phyloP scores from a whole-genome alignment of 192 early-diverging fungal genomes.

The Lobulomyces angularis region DNA sequence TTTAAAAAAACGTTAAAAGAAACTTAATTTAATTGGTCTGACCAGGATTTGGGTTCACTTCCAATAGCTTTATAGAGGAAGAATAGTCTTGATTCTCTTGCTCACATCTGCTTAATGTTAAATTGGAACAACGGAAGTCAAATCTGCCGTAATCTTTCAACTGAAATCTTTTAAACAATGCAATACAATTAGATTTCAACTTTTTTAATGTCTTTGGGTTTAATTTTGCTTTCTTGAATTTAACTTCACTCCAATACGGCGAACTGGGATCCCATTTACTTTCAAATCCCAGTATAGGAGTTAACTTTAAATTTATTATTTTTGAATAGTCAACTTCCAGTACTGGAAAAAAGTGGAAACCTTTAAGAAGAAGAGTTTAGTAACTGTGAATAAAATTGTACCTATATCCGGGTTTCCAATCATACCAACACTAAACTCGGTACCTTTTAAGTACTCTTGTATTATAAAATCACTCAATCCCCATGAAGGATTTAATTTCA shows the following conservation, averaged over 20 bases:
- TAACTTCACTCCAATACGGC: slow-evolving; percentile 41
- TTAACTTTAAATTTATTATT: slow-evolving; percentile 22
- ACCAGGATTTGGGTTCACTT: slow-evolving; percentile 46
- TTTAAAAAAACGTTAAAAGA: too few species aligned
- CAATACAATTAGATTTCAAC: slow-evolving; percentile 20
- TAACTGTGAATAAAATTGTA: too few species aligned
- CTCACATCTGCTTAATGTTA: background rate
- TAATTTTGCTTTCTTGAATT: slow-evolving; percentile 19
- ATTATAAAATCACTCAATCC: slow-evolving; percentile 35
- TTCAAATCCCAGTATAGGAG: slow-evolving; percentile 46
- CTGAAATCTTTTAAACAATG: slow-evolving; percentile 34
- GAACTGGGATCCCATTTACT: slow-evolving; percentile 43
- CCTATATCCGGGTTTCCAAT: slow-evolving; percentile 34
- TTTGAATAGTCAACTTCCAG: slow-evolving; percentile 40
- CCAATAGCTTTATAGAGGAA: slow-evolving; percentile 29
- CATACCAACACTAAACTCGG: slow-evolving; percentile 42
- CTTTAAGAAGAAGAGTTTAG: too few species aligned
- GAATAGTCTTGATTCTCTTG: background rate
- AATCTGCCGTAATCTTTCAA: slow-evolving; percentile 43
- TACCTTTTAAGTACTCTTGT: slow-evolving; percentile 39
- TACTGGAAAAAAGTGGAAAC: slow-evolving; percentile 41
- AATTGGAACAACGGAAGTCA: slow-evolving; percentile 24
- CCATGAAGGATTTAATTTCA: too few species aligned
- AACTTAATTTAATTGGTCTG: too few species aligned
- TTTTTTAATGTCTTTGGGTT: slow-evolving; percentile 9